Conservation (phyloP, 768 basidiomycete species). For the Suillus tomentosus region DNA sequence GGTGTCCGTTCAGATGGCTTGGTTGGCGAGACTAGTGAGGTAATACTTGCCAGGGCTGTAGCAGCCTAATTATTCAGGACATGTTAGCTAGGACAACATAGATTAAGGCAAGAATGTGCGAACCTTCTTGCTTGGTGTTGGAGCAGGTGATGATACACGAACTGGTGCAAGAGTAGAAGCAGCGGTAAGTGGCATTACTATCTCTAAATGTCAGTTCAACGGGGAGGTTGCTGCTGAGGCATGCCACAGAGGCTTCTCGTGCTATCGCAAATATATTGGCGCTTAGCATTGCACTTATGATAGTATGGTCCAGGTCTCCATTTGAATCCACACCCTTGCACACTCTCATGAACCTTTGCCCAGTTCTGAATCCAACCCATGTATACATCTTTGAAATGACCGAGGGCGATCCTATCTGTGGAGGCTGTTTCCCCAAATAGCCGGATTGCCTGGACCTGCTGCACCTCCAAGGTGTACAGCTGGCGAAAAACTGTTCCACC, state of each 20-base stretch:
- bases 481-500: slow-evolving; percentile 44
- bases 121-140: slow-evolving; percentile 59
- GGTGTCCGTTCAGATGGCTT: slow-evolving; percentile 19
- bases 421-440: slow-evolving; percentile 46
- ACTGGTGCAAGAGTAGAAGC: slow-evolving; percentile 14
- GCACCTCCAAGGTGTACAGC: slow-evolving; percentile 66
- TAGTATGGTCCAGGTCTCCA: slow-evolving; percentile 47
- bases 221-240: slow-evolving; percentile 20
- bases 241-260: slow-evolving; percentile 45
- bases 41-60: slow-evolving; percentile 6
- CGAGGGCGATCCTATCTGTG: slow-evolving; percentile 59
- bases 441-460: slow-evolving; percentile 44
- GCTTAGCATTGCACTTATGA: slow-evolving; percentile 58
- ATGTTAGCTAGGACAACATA: background rate
- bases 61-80: slow-evolving; percentile 20
- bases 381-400: slow-evolving; percentile 62
- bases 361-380: slow-evolving; percentile 54
- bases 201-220: slow-evolving; percentile 31
- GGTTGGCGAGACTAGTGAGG: slow-evolving; percentile 37
- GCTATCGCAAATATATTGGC: slow-evolving; percentile 51
- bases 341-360: slow-evolving; percentile 45
- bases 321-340: slow-evolving; percentile 44
- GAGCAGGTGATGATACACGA: slow-evolving; percentile 26
- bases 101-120: background rate
- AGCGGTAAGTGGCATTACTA: background rate